phyloP scores from a whole-genome alignment of 306 rosid species.

The Malus sylvestris region DNA sequence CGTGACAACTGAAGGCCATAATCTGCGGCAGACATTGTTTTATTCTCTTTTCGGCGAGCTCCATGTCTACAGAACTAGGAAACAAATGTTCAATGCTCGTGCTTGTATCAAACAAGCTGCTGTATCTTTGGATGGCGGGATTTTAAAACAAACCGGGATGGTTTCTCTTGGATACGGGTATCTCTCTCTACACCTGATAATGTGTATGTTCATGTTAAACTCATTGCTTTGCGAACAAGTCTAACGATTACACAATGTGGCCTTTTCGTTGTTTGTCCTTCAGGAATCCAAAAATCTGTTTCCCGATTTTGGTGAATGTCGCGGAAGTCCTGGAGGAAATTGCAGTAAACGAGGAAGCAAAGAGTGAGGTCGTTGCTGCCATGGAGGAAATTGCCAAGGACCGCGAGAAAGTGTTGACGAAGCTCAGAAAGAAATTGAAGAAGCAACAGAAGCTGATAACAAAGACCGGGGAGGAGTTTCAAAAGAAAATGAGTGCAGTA shows the following conservation, averaged over 20 bases:
- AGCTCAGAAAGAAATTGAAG: not conserved
- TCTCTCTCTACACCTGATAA: not conserved
- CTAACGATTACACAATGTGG: not conserved
- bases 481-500: not conserved
- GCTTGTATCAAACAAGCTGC: slow-evolving; percentile 47
- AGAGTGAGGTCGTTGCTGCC: not conserved
- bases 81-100: slow-evolving; percentile 45
- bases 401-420: not conserved
- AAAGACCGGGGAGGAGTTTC: not conserved
- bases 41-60: slow-evolving; percentile 45
- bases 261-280: slow-evolving; percentile 3
- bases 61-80: slow-evolving; percentile 49
- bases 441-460: not conserved
- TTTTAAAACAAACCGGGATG: slow-evolving; percentile 37
- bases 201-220: not conserved
- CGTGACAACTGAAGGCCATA: slow-evolving; percentile 33
- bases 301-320: slow-evolving; percentile 21
- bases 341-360: not conserved
- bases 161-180: slow-evolving; percentile 50
- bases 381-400: rapidly evolving
- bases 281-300: slow-evolving; percentile 38
- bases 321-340: slow-evolving; percentile 6
- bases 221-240: not conserved
- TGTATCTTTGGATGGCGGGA: slow-evolving; percentile 61
- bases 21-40: slow-evolving; percentile 54